Evolutionary conservation across 2,329 filamentous ascomycete genomes (phyloP), one percentile per base, ranked within the genome.

Genomic region (Calonectria naviculata): DNA sequence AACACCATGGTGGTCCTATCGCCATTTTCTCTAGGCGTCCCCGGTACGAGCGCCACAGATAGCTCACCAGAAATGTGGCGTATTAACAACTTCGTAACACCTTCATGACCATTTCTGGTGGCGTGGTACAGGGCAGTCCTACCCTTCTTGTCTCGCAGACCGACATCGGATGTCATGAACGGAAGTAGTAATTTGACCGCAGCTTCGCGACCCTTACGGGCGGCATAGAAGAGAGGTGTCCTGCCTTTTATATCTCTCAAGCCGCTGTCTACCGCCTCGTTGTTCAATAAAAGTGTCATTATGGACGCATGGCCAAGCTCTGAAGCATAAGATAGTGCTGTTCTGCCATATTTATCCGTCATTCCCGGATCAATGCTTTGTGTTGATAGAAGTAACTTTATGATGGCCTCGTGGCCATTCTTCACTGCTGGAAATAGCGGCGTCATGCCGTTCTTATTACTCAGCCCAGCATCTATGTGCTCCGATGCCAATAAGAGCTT

Each of bases 401-500:
- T 7, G 8, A 42, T 42, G 15, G 2, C 3, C 17, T n/a, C 5
- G 8, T 42, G n/a, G 17, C 38, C 38, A 19, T 42, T 3, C 38
- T 42, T 42, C 4, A 17, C 38, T 6, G 38, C 38, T 19, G 38
- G 38, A 5, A 42, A 42, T 8, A 42, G n/a, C 8, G 38, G 38
- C 8, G 38, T 42, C 38, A 42, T 42, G 38, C 38, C 38, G n/a
- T 42, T 4, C 3, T 42, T 42, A n/a, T 42, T 8, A 4, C 38
- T 4, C 17, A 42, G 15, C 38, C 8, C 38, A 6, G 4, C 4
- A 19, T 42, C 8, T 4, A 42, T 19, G 8, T 42, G 15, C n/a
- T 42, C 5, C 6, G 15, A 42, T 42, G 17, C 34, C 15, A 76
- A 26, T 68, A 83, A 71, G 29, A 58, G 66, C 28, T 73, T 67